Evolutionary conservation across 306 rosid species (phyloP), one percentile per base, ranked within the genome.

Genomic region (Lathyrus aphaca): DNA sequence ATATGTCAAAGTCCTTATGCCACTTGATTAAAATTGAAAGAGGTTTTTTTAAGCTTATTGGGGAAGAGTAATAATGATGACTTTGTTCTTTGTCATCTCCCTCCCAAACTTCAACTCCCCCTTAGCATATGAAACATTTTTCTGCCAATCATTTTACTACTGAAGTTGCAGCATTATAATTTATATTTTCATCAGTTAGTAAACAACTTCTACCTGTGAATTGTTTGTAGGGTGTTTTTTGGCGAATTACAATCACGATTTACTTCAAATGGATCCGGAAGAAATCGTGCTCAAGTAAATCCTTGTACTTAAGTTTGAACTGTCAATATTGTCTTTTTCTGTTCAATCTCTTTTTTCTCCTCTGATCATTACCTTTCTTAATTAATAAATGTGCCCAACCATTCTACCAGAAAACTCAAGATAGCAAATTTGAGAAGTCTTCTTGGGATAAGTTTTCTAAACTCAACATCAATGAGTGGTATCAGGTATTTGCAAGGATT

Each of bases 361-460:
- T 38, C 46, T 64, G 13, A 32, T 67, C n/a, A 19, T 61, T 21
- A 25, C 13, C n/a, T 27, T 71, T 73, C 70, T 49, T 74, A 16
- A 59, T 53, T 56, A 60, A 45, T 77, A 51, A 75, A 66, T 74
- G 42, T 66, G 54, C 66, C 68, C 46, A 61, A 77, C 44, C 45
- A 38, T 74, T 79, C 29, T 80, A 59, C 64, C 84, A 77, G 57
- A 77, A 71, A 78, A 84, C 66, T 58, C 83, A 89, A 88, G 85
- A 83, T 60, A 74, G 72, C 80, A 85, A 79, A 74, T 37, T 46
- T 42, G 85, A 87, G 76, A 86, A 81, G 68, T 81, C 85, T 10
- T 79, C 88, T 58, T 77, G 86, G 83, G 88, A 83, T 73, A 81
- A 81, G 86, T 83, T 93, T 35, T 73, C 90, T 57, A 82, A 84